phyloP scores from a whole-genome alignment of 2,329 filamentous ascomycete genomes.

The Diplodia corticola region DNA sequence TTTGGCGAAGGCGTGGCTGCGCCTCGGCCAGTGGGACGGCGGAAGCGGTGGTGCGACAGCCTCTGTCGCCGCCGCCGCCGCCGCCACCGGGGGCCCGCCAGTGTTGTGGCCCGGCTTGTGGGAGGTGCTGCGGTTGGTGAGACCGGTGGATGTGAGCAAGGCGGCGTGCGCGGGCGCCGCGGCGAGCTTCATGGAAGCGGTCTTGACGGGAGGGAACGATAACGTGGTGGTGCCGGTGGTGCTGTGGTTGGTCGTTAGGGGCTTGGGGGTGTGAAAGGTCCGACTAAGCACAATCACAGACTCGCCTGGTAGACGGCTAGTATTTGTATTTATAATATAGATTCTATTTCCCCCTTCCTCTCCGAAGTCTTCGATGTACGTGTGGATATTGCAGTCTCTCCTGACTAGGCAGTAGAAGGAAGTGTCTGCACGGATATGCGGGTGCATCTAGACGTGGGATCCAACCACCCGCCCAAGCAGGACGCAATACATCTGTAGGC shows the following conservation, averaged over 20 bases:
- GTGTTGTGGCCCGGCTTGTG: slow-evolving; percentile 27
- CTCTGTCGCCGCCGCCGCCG: background rate
- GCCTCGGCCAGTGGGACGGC: slow-evolving; percentile 68
- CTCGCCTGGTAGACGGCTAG: background rate
- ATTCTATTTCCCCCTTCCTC: background rate
- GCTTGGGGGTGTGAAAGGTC: slow-evolving; percentile 55
- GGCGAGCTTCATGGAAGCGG: slow-evolving; percentile 90
- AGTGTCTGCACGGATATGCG: too few relatives aligned
- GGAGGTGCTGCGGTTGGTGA: slow-evolving; percentile 34
- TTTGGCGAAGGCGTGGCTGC: slow-evolving; percentile 71
- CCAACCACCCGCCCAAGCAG: too few relatives aligned
- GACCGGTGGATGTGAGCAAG: slow-evolving; percentile 47
- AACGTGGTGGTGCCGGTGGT: slow-evolving; percentile 96
- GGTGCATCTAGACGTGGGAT: too few relatives aligned
- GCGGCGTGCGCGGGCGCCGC: slow-evolving; percentile 71
- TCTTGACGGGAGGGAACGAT: slow-evolving; percentile 94
- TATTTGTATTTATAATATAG: background rate
- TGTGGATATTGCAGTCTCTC: too few relatives aligned
- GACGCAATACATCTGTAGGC: too few relatives aligned
- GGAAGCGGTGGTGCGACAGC: slow-evolving; percentile 28
- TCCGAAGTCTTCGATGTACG: too few relatives aligned
- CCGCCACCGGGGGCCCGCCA: slow-evolving; percentile 43
- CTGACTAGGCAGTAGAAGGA: too few relatives aligned
- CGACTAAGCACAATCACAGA: background rate
- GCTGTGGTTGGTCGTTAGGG: slow-evolving; percentile 88